Conservation (phyloP, 192 early-diverging fungal genomes). For the Linnemannia exigua region DNA sequence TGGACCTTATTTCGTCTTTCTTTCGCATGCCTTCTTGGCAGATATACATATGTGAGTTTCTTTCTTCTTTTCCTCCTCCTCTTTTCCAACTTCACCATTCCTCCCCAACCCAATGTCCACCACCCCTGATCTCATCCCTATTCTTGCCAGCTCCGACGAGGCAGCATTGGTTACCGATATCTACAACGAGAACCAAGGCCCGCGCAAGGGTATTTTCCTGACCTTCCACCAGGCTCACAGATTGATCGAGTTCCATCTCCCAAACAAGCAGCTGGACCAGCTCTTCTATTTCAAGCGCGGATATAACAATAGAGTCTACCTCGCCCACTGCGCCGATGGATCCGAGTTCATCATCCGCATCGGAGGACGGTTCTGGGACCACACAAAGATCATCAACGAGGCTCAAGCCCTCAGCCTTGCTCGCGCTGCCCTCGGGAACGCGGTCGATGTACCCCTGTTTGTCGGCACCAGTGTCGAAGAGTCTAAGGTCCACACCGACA, state of each 20-base stretch:
- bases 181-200: slow-evolving; percentile 28
- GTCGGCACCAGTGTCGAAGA: slow-evolving; percentile 48
- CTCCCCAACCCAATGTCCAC: neutral
- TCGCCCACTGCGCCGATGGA: slow-evolving; percentile 29
- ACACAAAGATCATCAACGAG: slow-evolving; percentile 52
- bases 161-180: slow-evolving; percentile 7
- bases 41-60: neutral
- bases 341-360: slow-evolving; percentile 52
- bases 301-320: slow-evolving; percentile 52
- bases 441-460: slow-evolving; percentile 19
- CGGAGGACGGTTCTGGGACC: slow-evolving; percentile 52
- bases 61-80: neutral
- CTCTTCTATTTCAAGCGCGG: slow-evolving; percentile 49
- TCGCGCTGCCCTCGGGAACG: slow-evolving; percentile 2
- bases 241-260: slow-evolving; percentile 36
- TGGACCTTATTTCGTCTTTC: neutral
- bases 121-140: neutral
- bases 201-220: slow-evolving; percentile 34
- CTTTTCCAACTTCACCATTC: neutral
- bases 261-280: slow-evolving; percentile 14
- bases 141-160: slow-evolving; percentile 10
- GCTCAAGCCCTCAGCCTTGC: slow-evolving; percentile 26
- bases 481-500: slow-evolving; percentile 27
- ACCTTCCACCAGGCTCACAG: slow-evolving; percentile 24
- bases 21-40: neutral